Evolutionary conservation across 139 green algal species (phyloP), one percentile per base, ranked within the genome.

Genomic region (Edaphochlamys debaryana): DNA sequence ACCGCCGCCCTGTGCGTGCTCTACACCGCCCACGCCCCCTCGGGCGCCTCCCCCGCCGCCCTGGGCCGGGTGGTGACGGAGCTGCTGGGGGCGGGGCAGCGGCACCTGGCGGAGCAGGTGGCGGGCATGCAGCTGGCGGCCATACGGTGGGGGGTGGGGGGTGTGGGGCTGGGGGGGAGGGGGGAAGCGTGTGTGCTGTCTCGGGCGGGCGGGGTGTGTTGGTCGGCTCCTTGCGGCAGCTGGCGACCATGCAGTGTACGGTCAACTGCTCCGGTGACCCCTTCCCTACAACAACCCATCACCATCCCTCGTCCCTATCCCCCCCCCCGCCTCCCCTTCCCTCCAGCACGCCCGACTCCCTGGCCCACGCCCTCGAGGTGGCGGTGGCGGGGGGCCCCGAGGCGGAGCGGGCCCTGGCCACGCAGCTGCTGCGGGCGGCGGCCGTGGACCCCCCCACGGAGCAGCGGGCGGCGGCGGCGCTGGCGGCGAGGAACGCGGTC

Each of bases 21-120:
- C 30, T 37, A 62, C 40, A 15, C 23, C 40, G 30, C 29, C 40
- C 75, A 81, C 75, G 4, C 32, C 19, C 5, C 41, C 23, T 5
- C 41, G 2, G 75, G 60, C 40, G 75, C 60, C 38, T 32, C 19
- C 40, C 40, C 75, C 19, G 38, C 75, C 7, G 40, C 60, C 2
- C 77, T 83, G 77, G 77, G 63, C 34, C 63, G 77, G 27, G 34
- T 69, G 54, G 64, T 83, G 32, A 40, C 63, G n/a, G 77, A 83
- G 38, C 63, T 83, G 64, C 41, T 83, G 64, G 64, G 41, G 3
- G 64, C 64, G 45, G 63, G 64, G 45, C 77, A 83, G 77, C 17
- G 23, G 63, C 34, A 4, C 15, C 77, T 83, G 77, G 77, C 77
- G 77, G 19, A 27, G 66, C 63, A 74, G 77, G 64, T 74, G 77